Evolutionary conservation across 23 red algal species (phyloP).

Genomic region (Gracilaria domingensis): DNA sequence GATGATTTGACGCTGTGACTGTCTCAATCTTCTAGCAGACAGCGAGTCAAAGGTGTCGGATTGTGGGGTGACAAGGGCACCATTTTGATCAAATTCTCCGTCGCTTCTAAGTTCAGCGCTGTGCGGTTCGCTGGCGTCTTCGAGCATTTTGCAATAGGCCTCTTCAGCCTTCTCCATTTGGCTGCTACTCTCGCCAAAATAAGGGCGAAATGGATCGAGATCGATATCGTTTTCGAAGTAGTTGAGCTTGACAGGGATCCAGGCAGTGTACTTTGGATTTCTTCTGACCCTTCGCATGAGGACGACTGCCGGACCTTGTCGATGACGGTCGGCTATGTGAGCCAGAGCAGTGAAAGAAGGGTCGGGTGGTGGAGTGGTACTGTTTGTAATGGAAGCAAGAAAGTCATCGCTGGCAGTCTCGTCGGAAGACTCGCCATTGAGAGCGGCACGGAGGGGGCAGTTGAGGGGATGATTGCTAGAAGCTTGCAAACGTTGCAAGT

Average conservation of each 20-base stretch:
- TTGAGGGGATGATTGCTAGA: neutral
- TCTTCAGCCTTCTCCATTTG: constrained; percentile 44
- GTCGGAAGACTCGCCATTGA: neutral
- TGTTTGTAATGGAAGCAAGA: neutral
- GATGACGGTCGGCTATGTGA: neutral
- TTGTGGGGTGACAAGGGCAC: neutral
- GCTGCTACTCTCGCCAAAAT: constrained; percentile 53
- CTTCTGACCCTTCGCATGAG: constrained; percentile 4
- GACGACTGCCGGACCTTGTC: neutral
- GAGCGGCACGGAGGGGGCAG: neutral
- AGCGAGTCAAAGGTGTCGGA: constrained; percentile 26
- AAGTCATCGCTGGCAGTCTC: constrained; percentile 23
- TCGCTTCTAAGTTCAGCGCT: constrained; percentile 13
- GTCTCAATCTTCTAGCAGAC: neutral
- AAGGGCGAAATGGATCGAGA: constrained; percentile 47
- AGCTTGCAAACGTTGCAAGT: neutral
- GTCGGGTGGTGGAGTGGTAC: neutral
- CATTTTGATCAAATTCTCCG: constrained; percentile 19
- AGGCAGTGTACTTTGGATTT: constrained; percentile 51
- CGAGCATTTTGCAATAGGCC: constrained; percentile 34
- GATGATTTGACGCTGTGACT: constrained; percentile 45
- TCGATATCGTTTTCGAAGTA: constrained; percentile 38
- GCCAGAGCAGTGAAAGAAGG: neutral
- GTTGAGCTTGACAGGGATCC: constrained; percentile 61
- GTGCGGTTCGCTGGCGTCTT: neutral